Evolutionary conservation across 2,329 filamentous ascomycete species (phyloP).

Genomic region (Epichloe festucae): DNA sequence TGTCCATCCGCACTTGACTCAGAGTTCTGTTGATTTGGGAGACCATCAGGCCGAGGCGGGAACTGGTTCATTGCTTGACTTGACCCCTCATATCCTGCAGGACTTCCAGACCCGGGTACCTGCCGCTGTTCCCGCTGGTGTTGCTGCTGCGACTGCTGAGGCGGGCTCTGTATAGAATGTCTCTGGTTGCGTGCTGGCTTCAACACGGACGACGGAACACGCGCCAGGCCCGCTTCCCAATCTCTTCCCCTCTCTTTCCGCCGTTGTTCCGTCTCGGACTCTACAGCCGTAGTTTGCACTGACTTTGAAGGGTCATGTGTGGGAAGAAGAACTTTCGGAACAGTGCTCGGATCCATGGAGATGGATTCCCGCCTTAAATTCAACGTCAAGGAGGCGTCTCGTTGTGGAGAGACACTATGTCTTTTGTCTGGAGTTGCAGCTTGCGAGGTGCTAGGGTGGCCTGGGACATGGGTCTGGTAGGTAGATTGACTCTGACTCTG

Average conservation of each 20-base stretch:
- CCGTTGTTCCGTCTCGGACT: not conserved
- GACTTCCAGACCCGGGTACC: not conserved
- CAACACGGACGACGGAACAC: constrained; percentile 6
- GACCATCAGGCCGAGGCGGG: not conserved
- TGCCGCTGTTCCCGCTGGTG: not conserved
- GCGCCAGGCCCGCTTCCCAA: not conserved
- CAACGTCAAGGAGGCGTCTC: constrained; percentile 13
- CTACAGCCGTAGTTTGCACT: not conserved
- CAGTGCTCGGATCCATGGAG: constrained; percentile 10
- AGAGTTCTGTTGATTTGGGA: not conserved
- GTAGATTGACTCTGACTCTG: not conserved
- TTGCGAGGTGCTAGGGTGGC: not conserved
- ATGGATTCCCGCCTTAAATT: constrained; percentile 10
- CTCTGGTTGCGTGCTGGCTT: constrained; percentile 4
- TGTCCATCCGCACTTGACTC: not conserved
- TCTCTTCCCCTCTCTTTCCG: not conserved
- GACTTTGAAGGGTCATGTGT: constrained; percentile 8
- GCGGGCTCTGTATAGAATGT: not conserved
- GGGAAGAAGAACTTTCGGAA: constrained; percentile 13
- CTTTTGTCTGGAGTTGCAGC: constrained; percentile 3
- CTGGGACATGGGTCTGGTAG: constrained; percentile 9
- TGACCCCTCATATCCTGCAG: not conserved
- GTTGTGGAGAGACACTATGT: constrained; percentile 13
- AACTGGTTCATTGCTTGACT: constrained; percentile 4
- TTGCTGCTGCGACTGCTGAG: not conserved